Percentiles rank a stretch among this genome's conserved stretches.
Evolutionary conservation across 371 early-diverging fungal species (phyloP).

Genomic region (Mucor velutinosus): DNA sequence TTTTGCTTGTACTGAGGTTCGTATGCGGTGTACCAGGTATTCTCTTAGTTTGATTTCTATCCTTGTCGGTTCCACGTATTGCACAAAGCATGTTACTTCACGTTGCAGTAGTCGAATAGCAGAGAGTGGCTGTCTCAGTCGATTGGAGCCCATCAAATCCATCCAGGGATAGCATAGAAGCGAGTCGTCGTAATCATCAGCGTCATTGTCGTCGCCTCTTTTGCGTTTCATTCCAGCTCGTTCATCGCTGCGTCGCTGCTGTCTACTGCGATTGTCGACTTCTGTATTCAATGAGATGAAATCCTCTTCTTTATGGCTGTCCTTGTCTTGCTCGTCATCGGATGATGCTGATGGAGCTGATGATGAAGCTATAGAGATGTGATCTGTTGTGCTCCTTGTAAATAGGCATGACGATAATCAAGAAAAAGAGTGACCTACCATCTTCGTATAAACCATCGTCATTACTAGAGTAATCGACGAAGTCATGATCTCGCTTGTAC

Average conservation of each 20-base stretch:
- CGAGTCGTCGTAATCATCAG: not conserved
- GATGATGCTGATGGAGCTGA: not conserved
- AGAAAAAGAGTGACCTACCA: not conserved
- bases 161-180: slow-evolving; percentile 28
- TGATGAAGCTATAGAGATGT: slow-evolving; percentile 5
- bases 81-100: slow-evolving; percentile 28
- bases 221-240: slow-evolving; percentile 10
- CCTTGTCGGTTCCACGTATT: slow-evolving; percentile 77
- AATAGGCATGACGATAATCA: not conserved
- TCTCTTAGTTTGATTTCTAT: slow-evolving; percentile 78
- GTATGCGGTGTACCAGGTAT: slow-evolving; percentile 68
- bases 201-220: not conserved
- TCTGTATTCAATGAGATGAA: slow-evolving; percentile 25
- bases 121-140: not conserved
- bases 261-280: slow-evolving; percentile 19
- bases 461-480: slow-evolving; percentile 1
- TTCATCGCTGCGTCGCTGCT: slow-evolving; percentile 20
- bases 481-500: slow-evolving; percentile 10
- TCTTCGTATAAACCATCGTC: slow-evolving; percentile 2
- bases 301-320: slow-evolving; percentile 19
- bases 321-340: not conserved
- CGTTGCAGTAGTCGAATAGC: slow-evolving; percentile 19
- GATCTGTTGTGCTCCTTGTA: not conserved
- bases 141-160: slow-evolving; percentile 7
- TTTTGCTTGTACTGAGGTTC: slow-evolving; percentile 40